A percentile compares a stretch with the other conserved stretches of the same genome.
Evolutionary conservation across 805 yeast genomes (phyloP).

Genomic region (Candida krabiensis): DNA sequence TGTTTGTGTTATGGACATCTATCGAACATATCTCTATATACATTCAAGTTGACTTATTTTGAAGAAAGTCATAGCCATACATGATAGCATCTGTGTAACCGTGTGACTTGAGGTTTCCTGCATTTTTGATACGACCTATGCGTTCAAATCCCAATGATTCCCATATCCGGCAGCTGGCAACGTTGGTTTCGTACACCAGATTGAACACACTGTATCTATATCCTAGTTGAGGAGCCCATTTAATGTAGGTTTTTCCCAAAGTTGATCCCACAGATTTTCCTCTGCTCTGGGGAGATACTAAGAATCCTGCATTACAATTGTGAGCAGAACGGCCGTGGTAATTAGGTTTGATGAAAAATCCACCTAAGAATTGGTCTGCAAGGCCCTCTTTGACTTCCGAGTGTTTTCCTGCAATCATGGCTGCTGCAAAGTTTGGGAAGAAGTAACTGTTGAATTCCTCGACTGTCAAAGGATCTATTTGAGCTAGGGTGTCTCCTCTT

Average conservation of each 20-base stretch:
- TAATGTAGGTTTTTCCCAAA: slow-evolving; percentile 66
- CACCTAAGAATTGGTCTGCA: slow-evolving; percentile 58
- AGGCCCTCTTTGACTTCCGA: slow-evolving; percentile 37
- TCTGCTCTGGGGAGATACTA: slow-evolving; percentile 59
- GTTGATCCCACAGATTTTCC: slow-evolving; percentile 64
- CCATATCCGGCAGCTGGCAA: slow-evolving; percentile 78
- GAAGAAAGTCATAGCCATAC: slow-evolving; percentile 60
- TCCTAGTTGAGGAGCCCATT: slow-evolving; percentile 76
- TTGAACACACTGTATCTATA: slow-evolving; percentile 84
- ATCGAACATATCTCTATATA: too few species aligned
- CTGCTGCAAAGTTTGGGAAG: slow-evolving; percentile 65
- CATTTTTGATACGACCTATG: slow-evolving; percentile 74
- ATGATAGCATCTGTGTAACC: slow-evolving; percentile 74
- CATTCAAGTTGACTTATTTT: too few species aligned
- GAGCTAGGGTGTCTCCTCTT: slow-evolving; percentile 77
- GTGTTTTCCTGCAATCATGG: slow-evolving; percentile 50
- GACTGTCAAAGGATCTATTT: slow-evolving; percentile 38
- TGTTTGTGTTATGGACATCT: too few species aligned
- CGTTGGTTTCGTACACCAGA: slow-evolving; percentile 79
- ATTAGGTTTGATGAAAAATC: slow-evolving; percentile 83
- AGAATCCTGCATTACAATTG: slow-evolving; percentile 83
- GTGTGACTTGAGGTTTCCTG: slow-evolving; percentile 68
- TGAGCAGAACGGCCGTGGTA: slow-evolving; percentile 84
- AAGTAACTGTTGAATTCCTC: slow-evolving; percentile 64
- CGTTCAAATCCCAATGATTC: slow-evolving; percentile 78